These are phyloP conservation scores for Marsdenia floribunda DNA, from an alignment of 257 asterid genomes.

Conservation along the genomic window DNA sequence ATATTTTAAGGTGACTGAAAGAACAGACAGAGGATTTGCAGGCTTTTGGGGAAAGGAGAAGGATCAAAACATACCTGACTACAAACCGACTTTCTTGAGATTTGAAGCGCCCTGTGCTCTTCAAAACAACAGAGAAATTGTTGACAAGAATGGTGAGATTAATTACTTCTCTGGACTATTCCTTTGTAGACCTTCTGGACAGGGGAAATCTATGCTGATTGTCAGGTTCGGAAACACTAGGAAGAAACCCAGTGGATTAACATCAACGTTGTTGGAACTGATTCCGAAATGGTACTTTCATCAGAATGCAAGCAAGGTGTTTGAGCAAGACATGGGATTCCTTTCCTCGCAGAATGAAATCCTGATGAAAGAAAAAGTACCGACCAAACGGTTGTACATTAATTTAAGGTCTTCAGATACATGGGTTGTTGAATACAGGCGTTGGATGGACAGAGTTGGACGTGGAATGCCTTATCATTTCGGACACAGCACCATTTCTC, in stretches of 20 bases:
- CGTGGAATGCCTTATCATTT: constrained; percentile 91
- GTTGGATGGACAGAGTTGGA: constrained; percentile 97
- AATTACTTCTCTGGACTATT: constrained; percentile 68
- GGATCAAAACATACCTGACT: constrained; percentile 46
- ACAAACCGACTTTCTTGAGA: constrained; percentile 48
- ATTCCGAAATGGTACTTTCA: constrained; percentile 79
- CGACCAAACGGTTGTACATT: constrained; percentile 68
- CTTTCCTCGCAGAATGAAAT: constrained; percentile 89
- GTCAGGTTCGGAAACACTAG: constrained; percentile 78
- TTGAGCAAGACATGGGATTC: constrained; percentile 98
- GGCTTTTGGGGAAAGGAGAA: constrained; percentile 79
- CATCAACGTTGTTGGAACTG: constrained; percentile 26
- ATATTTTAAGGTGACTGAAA: constrained; percentile 66
- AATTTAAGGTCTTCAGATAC: constrained; percentile 76
- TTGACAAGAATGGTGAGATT: constrained; percentile 49
- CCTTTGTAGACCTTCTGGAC: constrained; percentile 88
- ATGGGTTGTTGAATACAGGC: constrained; percentile 81
- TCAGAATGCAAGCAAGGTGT: constrained; percentile 85
- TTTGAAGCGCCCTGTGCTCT: constrained; percentile 89
- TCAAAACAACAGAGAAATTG: constrained; percentile 62
- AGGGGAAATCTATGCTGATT: constrained; percentile 93
- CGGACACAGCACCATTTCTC: constrained; percentile 66
- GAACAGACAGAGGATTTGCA: constrained; percentile 79
- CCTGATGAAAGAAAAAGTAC: constrained; percentile 73
- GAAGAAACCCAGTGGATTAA: constrained; percentile 29